These are phyloP conservation scores for Pyrus betulifolia DNA, from an alignment of 306 rosid genomes.

Conservation along the genomic window DNA sequence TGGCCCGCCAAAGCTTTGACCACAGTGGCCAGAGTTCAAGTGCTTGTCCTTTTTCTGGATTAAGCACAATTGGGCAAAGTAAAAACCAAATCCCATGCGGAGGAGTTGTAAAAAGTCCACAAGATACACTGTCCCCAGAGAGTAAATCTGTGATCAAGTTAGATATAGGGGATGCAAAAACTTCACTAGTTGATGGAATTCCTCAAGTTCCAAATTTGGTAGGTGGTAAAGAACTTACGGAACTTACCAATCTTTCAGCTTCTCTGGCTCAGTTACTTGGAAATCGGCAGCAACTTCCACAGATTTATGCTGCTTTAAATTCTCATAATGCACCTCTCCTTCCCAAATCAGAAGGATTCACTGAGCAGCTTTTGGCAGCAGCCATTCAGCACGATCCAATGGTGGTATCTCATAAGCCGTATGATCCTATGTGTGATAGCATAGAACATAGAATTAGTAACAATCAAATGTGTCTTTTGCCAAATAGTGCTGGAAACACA, in stretches of 20 bases:
- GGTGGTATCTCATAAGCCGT: constrained; percentile 36
- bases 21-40: constrained; percentile 34
- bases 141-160: constrained; percentile 32
- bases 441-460: constrained; percentile 38
- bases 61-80: constrained; percentile 38
- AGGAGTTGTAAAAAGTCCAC: constrained; percentile 34
- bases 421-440: constrained; percentile 49
- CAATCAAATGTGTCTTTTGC: constrained; percentile 21
- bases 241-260: constrained; percentile 60
- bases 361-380: constrained; percentile 36
- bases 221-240: constrained; percentile 54
- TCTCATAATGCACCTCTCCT: constrained; percentile 43
- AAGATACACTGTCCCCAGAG: constrained; percentile 37
- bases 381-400: constrained; percentile 36
- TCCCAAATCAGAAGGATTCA: constrained; percentile 37
- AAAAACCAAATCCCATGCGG: constrained; percentile 32
- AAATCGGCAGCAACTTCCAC: constrained; percentile 66
- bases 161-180: constrained; percentile 38
- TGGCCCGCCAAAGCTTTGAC: constrained; percentile 38
- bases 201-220: constrained; percentile 39
- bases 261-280: constrained; percentile 84
- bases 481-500: constrained; percentile 13
- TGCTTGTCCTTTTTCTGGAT: constrained; percentile 33
- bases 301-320: constrained; percentile 63
- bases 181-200: constrained; percentile 39